Percentiles rank a stretch among this genome's conserved stretches.
These are phyloP conservation scores for Polygonum aviculare DNA, from an alignment of 148 eudicot species.

Conservation along the genomic window DNA sequence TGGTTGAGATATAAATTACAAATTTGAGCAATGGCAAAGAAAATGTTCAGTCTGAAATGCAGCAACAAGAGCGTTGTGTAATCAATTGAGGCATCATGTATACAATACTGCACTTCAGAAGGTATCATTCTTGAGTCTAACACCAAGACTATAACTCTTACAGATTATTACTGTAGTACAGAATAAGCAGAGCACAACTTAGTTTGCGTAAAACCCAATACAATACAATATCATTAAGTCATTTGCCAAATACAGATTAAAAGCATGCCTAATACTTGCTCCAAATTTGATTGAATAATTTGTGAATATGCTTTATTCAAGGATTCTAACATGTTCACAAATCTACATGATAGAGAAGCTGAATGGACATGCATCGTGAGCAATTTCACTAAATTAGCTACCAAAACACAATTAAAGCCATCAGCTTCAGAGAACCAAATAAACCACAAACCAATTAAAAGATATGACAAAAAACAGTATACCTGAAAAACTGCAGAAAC, in stretches of 20 bases:
- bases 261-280: neutral
- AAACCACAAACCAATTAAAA: neutral
- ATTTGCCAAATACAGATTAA: neutral
- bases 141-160: neutral
- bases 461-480: constrained; percentile 10
- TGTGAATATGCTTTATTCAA: neutral
- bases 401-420: neutral
- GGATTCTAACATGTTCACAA: neutral
- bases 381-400: neutral
- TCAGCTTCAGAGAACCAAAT: neutral
- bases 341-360: neutral
- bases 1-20: neutral
- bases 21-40: neutral
- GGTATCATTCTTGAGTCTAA: neutral
- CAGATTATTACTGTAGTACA: neutral
- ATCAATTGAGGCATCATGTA: neutral
- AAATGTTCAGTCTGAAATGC: neutral
- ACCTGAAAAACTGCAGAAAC: constrained; percentile 57
- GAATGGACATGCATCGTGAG: neutral
- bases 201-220: neutral
- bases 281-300: neutral
- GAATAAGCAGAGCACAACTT: neutral
- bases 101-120: neutral
- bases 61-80: neutral
- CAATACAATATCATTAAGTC: neutral